phyloP scores from a whole-genome alignment of 2,329 filamentous ascomycete genomes.

The Neospermospora avenae region DNA sequence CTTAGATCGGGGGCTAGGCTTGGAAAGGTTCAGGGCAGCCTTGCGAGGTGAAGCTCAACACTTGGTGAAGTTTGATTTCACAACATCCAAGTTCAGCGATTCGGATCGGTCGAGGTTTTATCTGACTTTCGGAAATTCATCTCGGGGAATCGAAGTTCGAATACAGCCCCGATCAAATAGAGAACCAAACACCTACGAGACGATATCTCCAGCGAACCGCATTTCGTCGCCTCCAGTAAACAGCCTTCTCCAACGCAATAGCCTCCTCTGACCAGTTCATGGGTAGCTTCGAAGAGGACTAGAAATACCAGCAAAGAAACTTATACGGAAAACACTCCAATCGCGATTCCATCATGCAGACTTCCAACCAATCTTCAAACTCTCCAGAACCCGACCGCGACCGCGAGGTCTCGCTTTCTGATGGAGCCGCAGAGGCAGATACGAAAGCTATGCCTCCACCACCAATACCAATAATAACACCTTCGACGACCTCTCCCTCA shows the following conservation, averaged over 20 bases:
- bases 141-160: background rate
- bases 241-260: too few relatives aligned
- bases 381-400: background rate
- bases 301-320: too few relatives aligned
- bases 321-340: too few relatives aligned
- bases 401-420: background rate
- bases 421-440: background rate
- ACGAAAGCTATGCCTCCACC: slow-evolving; percentile 8
- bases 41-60: background rate
- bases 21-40: slow-evolving; percentile 3
- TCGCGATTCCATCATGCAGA: background rate
- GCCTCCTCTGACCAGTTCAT: too few relatives aligned
- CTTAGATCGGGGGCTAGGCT: background rate
- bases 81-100: background rate
- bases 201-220: background rate
- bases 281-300: too few relatives aligned
- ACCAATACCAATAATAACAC: background rate
- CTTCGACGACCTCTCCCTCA: background rate
- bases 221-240: background rate
- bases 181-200: background rate
- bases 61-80: background rate
- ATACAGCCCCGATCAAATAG: background rate
- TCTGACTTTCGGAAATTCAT: too few relatives aligned
- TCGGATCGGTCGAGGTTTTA: background rate
- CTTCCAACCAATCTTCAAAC: background rate